Conservation (phyloP, 495 filamentous ascomycete genomes). For the Aspergillus sparsus region DNA sequence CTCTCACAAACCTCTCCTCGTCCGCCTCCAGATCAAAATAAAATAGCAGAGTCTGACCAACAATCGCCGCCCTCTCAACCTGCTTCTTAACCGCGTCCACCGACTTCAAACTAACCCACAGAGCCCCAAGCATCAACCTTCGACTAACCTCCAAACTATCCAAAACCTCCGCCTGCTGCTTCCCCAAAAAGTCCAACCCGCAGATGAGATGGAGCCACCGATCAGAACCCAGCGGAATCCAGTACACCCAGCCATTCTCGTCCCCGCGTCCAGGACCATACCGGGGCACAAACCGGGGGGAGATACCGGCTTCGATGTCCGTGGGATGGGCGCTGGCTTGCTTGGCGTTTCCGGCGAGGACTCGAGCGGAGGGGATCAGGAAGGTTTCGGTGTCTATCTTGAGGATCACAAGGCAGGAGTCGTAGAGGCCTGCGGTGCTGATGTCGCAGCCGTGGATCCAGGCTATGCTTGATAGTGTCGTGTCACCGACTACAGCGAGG, state of each 20-base stretch:
- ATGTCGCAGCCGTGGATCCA: conserved; percentile 5
- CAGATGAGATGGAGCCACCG: not conserved
- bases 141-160: conserved; percentile 1
- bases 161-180: not conserved
- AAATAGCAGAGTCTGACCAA: not conserved
- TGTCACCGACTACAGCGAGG: conserved; percentile 1
- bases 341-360: not conserved
- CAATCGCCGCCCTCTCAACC: not conserved
- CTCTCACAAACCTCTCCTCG: not conserved
- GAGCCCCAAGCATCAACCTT: not conserved
- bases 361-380: not conserved
- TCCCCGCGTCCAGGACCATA: not conserved
- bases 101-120: not conserved
- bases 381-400: not conserved
- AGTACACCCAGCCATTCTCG: not conserved
- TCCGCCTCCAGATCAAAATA: conserved; percentile 2
- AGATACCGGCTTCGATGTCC: not conserved
- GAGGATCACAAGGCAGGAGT: not conserved
- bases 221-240: not conserved
- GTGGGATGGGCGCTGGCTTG: not conserved
- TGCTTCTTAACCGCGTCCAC: not conserved
- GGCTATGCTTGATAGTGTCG: not conserved
- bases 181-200: not conserved
- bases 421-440: not conserved
- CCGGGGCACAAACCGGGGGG: conserved; percentile 1